Conservation (phyloP, 2,329 filamentous ascomycete genomes). For the Boeremia lycopersici region DNA sequence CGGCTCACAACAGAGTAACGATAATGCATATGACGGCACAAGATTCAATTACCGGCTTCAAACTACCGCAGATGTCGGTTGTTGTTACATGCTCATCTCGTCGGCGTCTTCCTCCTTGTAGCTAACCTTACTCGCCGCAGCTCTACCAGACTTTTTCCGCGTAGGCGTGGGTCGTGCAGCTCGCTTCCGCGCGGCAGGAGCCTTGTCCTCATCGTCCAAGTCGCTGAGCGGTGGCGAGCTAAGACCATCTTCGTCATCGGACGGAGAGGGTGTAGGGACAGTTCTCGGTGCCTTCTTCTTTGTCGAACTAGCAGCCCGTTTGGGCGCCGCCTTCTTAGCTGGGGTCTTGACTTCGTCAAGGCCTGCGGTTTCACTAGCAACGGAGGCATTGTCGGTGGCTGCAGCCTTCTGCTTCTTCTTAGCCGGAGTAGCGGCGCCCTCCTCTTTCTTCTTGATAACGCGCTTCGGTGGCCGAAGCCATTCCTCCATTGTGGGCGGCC, state of each 20-base stretch:
- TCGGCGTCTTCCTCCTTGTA: slow-evolving; percentile 46
- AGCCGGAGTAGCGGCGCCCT: slow-evolving; percentile 35
- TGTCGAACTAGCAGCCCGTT: slow-evolving; percentile 35
- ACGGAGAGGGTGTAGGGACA: slow-evolving; percentile 52
- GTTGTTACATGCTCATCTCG: slow-evolving; percentile 28
- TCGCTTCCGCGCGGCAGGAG: slow-evolving; percentile 32
- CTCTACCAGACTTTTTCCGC: slow-evolving; percentile 37
- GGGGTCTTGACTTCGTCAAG: slow-evolving; percentile 44
- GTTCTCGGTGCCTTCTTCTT: slow-evolving; percentile 48
- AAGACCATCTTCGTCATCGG: slow-evolving; percentile 42
- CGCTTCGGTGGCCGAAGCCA: slow-evolving; percentile 85
- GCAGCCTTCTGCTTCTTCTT: slow-evolving; percentile 42
- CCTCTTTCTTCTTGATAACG: slow-evolving; percentile 63
- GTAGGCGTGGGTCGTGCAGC: slow-evolving; percentile 29
- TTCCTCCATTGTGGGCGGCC: slow-evolving; percentile 87
- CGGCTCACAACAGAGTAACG: neutral
- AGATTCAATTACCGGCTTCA: slow-evolving; percentile 8
- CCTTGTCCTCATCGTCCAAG: slow-evolving; percentile 40
- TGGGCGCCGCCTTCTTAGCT: slow-evolving; percentile 45
- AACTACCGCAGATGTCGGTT: neutral
- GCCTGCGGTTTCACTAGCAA: slow-evolving; percentile 34
- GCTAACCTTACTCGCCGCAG: slow-evolving; percentile 33
- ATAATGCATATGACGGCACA: slow-evolving; percentile 7
- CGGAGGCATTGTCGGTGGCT: slow-evolving; percentile 29
- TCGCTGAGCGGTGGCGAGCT: slow-evolving; percentile 50